These are phyloP conservation scores for Populus euphratica DNA, from an alignment of 345 rosid genomes.

Conservation along the genomic window DNA sequence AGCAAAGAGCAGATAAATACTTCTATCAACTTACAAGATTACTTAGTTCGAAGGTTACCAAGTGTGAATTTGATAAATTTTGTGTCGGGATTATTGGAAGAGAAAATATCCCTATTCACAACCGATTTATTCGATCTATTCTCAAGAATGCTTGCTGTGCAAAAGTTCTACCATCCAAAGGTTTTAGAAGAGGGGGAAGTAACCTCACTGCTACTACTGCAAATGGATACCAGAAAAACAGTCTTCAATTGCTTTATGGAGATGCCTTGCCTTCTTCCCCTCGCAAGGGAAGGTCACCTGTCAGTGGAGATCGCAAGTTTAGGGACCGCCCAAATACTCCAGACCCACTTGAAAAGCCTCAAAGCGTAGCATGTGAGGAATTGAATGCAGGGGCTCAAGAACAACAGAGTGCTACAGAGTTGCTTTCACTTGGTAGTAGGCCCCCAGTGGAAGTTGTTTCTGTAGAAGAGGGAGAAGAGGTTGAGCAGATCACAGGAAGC, in stretches of 20 bases:
- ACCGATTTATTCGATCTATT: conserved; percentile 18
- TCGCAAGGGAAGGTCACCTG: conserved; percentile 47
- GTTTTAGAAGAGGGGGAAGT: conserved; percentile 26
- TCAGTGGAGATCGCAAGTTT: conserved; percentile 35
- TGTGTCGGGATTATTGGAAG: conserved; percentile 38
- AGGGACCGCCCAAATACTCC: conserved; percentile 54
- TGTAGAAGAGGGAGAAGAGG: conserved; percentile 25
- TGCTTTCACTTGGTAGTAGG: conserved; percentile 25
- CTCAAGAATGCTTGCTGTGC: conserved; percentile 15
- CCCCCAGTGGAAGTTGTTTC: conserved; percentile 11
- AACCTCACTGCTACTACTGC: conserved; percentile 25
- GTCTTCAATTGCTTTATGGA: conserved; percentile 40
- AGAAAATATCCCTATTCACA: conserved; percentile 39
- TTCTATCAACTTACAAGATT: conserved; percentile 33
- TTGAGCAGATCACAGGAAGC: conserved; percentile 24
- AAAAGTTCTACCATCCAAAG: conserved; percentile 9
- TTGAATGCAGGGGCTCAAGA: conserved; percentile 13
- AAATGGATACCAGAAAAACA: conserved; percentile 38
- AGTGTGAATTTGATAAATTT: conserved; percentile 39
- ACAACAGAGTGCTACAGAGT: conserved; percentile 23
- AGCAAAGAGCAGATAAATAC: conserved; percentile 30
- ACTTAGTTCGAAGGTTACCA: conserved; percentile 36
- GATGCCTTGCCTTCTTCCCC: conserved; percentile 50
- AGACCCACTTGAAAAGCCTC: conserved; percentile 51
- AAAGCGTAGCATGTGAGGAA: conserved; percentile 36